These are phyloP conservation scores for Leishmania braziliensis DNA, from an alignment of 208 protist genomes.

Conservation along the genomic window DNA sequence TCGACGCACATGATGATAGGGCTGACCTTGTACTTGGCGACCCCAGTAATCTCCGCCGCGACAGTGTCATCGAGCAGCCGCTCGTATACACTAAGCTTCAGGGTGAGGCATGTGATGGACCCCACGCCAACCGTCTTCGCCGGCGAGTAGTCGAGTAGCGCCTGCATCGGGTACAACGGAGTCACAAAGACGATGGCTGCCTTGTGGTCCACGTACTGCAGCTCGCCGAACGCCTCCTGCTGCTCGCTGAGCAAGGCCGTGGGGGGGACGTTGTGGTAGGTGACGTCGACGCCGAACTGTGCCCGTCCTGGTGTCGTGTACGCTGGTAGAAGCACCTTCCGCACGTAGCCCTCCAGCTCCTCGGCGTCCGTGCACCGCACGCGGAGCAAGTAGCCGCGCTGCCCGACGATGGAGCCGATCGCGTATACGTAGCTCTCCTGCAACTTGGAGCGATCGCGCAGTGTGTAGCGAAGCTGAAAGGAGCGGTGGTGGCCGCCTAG, in stretches of 20 bases:
- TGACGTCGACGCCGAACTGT: constrained; percentile 72
- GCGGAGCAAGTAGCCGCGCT: constrained; percentile 78
- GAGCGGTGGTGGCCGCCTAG: constrained; percentile 61
- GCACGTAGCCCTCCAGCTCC: constrained; percentile 80
- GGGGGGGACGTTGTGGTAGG: constrained; percentile 55
- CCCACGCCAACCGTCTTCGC: constrained; percentile 87
- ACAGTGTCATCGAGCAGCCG: constrained; percentile 76
- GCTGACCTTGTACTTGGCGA: constrained; percentile 81
- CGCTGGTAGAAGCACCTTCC: constrained; percentile 64
- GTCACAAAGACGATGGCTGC: constrained; percentile 78
- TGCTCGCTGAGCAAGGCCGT: constrained; percentile 65
- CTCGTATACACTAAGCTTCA: constrained; percentile 83
- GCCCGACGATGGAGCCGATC: constrained; percentile 68
- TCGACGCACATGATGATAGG: constrained; percentile 79
- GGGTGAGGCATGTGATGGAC: constrained; percentile 89
- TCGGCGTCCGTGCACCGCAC: constrained; percentile 68
- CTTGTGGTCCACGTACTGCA: constrained; percentile 83
- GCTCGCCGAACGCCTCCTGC: constrained; percentile 78
- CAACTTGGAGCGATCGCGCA: constrained; percentile 60
- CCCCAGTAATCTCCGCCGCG: constrained; percentile 76
- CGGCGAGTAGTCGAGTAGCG: constrained; percentile 84
- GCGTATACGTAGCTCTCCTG: constrained; percentile 67
- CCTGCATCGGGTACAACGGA: constrained; percentile 83
- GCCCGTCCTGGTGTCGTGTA: constrained; percentile 52
- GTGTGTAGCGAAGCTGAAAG: constrained; percentile 72